Conservation (phyloP, 495 filamentous ascomycete genomes). For the Elaphomyces granulatus region DNA sequence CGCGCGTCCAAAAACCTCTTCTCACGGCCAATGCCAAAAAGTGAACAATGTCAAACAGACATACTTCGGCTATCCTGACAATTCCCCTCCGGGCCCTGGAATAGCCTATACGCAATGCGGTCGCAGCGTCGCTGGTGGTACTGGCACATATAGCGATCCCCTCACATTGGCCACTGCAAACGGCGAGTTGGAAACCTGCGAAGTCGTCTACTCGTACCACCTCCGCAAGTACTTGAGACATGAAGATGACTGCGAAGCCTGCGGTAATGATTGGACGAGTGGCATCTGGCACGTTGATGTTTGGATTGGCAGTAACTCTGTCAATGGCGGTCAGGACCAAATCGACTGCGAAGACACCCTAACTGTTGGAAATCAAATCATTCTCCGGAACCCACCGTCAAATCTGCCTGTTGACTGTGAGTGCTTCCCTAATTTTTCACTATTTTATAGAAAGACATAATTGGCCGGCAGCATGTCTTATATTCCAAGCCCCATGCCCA, state of each 20-base stretch:
- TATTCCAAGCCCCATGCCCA: too few relatives aligned
- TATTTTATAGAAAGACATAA: too few relatives aligned
- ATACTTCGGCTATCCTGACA: constrained; percentile 32
- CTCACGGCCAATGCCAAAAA: too few relatives aligned
- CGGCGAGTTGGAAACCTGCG: constrained; percentile 28
- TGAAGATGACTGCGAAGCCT: constrained; percentile 23
- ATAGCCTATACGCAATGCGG: constrained; percentile 27
- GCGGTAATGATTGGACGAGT: constrained; percentile 17
- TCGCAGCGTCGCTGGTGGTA: constrained; percentile 16
- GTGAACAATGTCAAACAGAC: constrained; percentile 10
- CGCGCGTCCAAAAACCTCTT: too few relatives aligned
- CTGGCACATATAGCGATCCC: constrained; percentile 30
- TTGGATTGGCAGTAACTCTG: constrained; percentile 25
- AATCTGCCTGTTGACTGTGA: constrained; percentile 4
- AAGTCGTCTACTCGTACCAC: constrained; percentile 31
- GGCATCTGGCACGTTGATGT: constrained; percentile 24
- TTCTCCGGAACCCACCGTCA: constrained; percentile 3
- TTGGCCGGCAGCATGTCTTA: too few relatives aligned
- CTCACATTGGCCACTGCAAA: constrained; percentile 31
- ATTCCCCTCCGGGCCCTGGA: constrained; percentile 25
- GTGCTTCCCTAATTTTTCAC: neutral
- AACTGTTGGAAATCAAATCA: constrained; percentile 10
- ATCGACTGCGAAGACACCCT: constrained; percentile 24
- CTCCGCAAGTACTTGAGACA: constrained; percentile 29
- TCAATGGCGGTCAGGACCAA: constrained; percentile 17